Conservation (phyloP, 2,329 filamentous ascomycete species). For the Fusarium algeriense region DNA sequence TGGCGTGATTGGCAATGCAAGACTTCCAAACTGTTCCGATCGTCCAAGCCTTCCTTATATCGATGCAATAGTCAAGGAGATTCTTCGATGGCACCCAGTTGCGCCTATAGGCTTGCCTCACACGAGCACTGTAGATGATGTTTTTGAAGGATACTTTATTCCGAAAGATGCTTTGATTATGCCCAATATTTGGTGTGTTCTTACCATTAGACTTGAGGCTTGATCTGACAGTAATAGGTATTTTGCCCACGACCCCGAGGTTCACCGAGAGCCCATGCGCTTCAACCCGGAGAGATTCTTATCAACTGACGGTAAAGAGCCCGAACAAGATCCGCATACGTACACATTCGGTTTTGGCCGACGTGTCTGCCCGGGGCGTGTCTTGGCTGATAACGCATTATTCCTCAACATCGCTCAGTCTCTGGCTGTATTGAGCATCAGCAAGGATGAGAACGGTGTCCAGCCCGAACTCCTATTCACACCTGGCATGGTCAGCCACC, state of each 20-base stretch:
- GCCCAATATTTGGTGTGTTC: conserved; percentile 32
- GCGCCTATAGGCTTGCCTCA: conserved; percentile 54
- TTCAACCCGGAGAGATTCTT: conserved; percentile 39
- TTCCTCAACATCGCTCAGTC: conserved; percentile 55
- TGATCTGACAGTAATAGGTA: conserved; percentile 3
- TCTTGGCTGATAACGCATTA: conserved; percentile 47
- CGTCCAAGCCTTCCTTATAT: conserved; percentile 45
- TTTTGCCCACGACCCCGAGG: conserved; percentile 35
- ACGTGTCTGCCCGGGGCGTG: conserved; percentile 50
- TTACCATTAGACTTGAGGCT: no score
- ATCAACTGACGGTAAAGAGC: conserved; percentile 23
- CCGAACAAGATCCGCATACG: conserved; percentile 45
- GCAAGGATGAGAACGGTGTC: background rate
- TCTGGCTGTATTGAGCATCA: conserved; percentile 60
- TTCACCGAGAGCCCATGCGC: conserved; percentile 24
- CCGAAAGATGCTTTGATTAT: conserved; percentile 41
- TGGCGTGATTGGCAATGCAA: conserved; percentile 42
- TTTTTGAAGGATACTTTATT: conserved; percentile 42
- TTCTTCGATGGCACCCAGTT: conserved; percentile 46
- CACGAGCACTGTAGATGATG: conserved; percentile 49
- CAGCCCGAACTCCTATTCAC: conserved; percentile 15
- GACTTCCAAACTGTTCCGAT: conserved; percentile 43
- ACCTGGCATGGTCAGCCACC: conserved; percentile 35
- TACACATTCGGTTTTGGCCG: conserved; percentile 53
- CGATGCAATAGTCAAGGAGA: conserved; percentile 48